Evolutionary conservation across 257 asterid species (phyloP).

Genomic region (Fraxinus anomala): DNA sequence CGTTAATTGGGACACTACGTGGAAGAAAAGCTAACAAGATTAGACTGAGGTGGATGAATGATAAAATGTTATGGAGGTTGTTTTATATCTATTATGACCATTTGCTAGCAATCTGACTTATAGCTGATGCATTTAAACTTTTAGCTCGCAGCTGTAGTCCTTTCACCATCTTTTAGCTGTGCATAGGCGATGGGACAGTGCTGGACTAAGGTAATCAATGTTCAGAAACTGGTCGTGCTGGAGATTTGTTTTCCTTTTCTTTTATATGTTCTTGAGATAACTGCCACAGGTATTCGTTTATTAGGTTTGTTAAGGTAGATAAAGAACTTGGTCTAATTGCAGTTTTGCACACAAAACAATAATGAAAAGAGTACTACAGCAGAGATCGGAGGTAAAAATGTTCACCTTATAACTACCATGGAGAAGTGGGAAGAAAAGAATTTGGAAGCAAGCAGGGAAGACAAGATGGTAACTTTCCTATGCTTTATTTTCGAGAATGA

Average conservation of each 20-base stretch:
- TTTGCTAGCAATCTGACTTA: constrained; percentile 1
- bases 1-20: background rate
- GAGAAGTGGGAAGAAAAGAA: constrained; percentile 60
- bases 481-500: background rate
- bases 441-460: constrained; percentile 48
- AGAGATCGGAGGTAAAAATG: constrained; percentile 47
- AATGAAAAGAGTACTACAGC: constrained; percentile 23
- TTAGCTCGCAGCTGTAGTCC: constrained; percentile 39
- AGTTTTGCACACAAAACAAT: constrained; percentile 29
- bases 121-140: constrained; percentile 18
- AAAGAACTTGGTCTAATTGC: constrained; percentile 17
- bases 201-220: constrained; percentile 53
- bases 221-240: background rate
- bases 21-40: background rate
- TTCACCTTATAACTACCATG: constrained; percentile 51
- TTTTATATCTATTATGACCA: constrained; percentile 1
- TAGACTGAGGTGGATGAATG: background rate
- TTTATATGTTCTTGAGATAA: constrained; percentile 1
- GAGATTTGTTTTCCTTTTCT: background rate
- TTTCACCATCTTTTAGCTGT: constrained; percentile 34
- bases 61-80: background rate
- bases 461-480: constrained; percentile 45
- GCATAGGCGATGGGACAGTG: constrained; percentile 58
- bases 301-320: background rate
- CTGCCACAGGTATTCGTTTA: background rate